phyloP scores from a whole-genome alignment of 169 alveolate genomes.

The Theileria sp. region DNA sequence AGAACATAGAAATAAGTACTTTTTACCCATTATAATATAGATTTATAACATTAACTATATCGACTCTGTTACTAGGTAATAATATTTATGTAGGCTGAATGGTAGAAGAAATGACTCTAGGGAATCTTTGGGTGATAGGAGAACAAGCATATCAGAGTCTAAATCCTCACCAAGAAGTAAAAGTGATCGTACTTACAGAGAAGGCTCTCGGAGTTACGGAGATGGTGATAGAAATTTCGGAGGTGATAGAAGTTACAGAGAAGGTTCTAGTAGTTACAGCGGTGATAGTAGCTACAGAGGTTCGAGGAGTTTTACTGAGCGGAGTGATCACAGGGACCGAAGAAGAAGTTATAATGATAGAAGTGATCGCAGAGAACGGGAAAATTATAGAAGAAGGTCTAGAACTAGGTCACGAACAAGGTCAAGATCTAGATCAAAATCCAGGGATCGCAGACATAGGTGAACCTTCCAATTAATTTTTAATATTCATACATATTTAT shows the following conservation, averaged over 20 bases:
- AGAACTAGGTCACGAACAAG: conserved; percentile 6
- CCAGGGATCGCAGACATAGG: conserved; percentile 21
- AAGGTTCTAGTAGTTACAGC: not conserved
- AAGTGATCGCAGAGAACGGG: conserved; percentile 26
- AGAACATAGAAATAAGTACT: conserved; percentile 35
- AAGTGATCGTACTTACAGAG: conserved; percentile 4
- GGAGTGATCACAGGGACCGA: conserved; percentile 18
- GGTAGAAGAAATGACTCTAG: conserved; percentile 11
- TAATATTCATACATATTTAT: not conserved
- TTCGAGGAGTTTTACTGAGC: conserved; percentile 7
- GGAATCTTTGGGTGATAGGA: not conserved
- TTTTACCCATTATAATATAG: not conserved
- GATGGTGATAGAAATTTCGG: no score
- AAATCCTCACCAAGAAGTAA: conserved; percentile 17
- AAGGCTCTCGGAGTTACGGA: not conserved
- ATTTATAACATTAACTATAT: not conserved
- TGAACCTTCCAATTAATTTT: conserved; percentile 5
- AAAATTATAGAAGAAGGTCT: conserved; percentile 25
- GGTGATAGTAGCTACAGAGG: no score
- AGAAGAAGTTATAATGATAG: not conserved
- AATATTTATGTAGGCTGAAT: not conserved
- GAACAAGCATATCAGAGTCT: conserved; percentile 16
- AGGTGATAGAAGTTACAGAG: not conserved
- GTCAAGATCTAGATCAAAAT: conserved; percentile 13
- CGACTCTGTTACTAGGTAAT: no score